phyloP scores from a whole-genome alignment of 331 rosid genomes.

The Stylosanthes scabra region DNA sequence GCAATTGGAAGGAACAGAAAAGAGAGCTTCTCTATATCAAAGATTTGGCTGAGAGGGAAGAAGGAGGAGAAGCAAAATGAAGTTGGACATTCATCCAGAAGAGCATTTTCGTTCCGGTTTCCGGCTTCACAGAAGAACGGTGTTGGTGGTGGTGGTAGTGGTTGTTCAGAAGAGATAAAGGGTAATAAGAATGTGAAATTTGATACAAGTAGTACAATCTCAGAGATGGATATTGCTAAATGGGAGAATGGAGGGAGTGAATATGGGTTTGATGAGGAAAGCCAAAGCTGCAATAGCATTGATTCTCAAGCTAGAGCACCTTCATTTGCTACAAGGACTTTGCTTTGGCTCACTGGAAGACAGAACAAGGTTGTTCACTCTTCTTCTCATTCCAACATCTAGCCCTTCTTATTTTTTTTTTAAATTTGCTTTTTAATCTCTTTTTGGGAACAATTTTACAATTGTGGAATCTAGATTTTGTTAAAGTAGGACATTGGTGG shows the following conservation, averaged over 20 bases:
- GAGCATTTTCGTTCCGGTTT: conserved; percentile 80
- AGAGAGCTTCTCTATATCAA: conserved; percentile 83
- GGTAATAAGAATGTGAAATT: conserved; percentile 41
- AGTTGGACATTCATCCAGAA: conserved; percentile 52
- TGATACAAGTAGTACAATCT: conserved; percentile 56
- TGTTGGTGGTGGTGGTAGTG: neutral
- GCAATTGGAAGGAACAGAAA: conserved; percentile 45
- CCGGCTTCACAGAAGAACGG: conserved; percentile 46
- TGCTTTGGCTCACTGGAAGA: conserved; percentile 89
- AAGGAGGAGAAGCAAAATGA: conserved; percentile 58
- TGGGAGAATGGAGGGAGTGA: conserved; percentile 73
- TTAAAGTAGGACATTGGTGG: conserved; percentile 32
- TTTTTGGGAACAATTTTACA: conserved; percentile 17
- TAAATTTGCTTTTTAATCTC: neutral
- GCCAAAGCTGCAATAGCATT: conserved; percentile 66
- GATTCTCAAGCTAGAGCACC: conserved; percentile 84
- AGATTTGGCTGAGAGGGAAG: conserved; percentile 89
- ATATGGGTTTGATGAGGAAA: conserved; percentile 62
- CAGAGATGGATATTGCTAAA: conserved; percentile 57
- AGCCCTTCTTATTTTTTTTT: conserved; percentile 21
- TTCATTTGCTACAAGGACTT: conserved; percentile 86
- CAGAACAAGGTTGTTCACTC: conserved; percentile 93
- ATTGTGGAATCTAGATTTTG: conserved; percentile 35
- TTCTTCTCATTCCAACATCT: conserved; percentile 57
- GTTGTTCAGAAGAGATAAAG: conserved; percentile 50